Percentiles rank a stretch among this genome's conserved stretches.
These are phyloP conservation scores for Colletotrichum tofieldiae DNA, from an alignment of 2,329 filamentous ascomycete species.

Conservation along the genomic window DNA sequence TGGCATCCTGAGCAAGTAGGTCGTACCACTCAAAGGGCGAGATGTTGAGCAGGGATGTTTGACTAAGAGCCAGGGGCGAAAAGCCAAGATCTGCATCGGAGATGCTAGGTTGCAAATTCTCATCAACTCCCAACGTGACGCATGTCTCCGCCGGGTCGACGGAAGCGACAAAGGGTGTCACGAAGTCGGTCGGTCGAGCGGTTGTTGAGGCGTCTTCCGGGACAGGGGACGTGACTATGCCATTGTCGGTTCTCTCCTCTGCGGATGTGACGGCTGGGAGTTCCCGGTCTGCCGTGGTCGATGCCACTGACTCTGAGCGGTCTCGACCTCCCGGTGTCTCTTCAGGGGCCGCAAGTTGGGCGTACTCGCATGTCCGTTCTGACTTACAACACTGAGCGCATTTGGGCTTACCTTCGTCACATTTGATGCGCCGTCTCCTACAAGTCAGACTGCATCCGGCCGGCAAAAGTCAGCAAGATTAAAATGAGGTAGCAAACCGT, in stretches of 20 bases:
- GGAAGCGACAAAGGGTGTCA: constrained; percentile 15
- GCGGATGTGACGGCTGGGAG: not conserved
- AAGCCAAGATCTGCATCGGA: constrained; percentile 25
- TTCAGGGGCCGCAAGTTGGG: not conserved
- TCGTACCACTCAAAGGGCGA: constrained; percentile 41
- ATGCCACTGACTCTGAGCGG: not conserved
- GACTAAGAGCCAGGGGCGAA: constrained; percentile 30
- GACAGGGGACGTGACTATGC: not conserved
- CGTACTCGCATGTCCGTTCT: constrained; percentile 27
- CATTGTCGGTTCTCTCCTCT: not conserved
- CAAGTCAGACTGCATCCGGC: constrained; percentile 51
- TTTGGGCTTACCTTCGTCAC: constrained; percentile 51
- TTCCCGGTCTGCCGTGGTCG: not conserved
- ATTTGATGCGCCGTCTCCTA: constrained; percentile 54
- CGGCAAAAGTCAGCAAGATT: not conserved
- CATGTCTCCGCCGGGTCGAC: constrained; percentile 16
- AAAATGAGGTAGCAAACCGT: not conserved
- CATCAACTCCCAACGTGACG: not conserved
- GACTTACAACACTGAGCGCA: constrained; percentile 51
- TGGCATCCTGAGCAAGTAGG: constrained; percentile 34
- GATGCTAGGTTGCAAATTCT: not conserved
- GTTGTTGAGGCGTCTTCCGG: not conserved
- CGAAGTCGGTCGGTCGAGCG: constrained; percentile 11
- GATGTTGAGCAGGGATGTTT: constrained; percentile 33
- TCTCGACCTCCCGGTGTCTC: not conserved